These are phyloP conservation scores for Sporothrix variecibatus DNA, from an alignment of 2,329 filamentous ascomycete species.

Conservation along the genomic window DNA sequence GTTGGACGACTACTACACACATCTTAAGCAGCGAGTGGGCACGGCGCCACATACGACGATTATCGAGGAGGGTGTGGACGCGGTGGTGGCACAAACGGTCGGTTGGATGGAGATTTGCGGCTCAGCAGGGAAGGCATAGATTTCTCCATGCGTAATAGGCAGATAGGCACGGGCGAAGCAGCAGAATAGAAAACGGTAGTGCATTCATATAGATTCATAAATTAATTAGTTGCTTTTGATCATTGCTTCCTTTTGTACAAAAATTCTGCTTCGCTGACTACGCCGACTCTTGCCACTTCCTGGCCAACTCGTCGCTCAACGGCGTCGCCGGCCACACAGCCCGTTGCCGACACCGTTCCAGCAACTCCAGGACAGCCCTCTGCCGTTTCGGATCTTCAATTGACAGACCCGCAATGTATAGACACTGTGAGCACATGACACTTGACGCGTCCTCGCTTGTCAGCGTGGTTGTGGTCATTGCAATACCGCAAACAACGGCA, in stretches of 20 bases:
- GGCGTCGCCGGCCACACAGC: conserved; percentile 11
- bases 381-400: not conserved
- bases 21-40: not conserved
- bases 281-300: conserved; percentile 12
- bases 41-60: conserved; percentile 8
- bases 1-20: conserved; percentile 17
- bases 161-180: not conserved
- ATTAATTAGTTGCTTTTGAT: not conserved
- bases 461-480: conserved; percentile 30
- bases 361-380: not conserved
- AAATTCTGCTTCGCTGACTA: not conserved
- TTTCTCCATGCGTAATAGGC: not conserved
- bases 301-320: not conserved
- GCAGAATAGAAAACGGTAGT: not conserved
- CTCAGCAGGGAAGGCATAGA: conserved; percentile 3
- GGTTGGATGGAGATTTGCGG: conserved; percentile 13
- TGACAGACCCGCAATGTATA: not conserved
- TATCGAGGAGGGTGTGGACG: conserved; percentile 3
- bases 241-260: not conserved
- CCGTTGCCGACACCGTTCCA: conserved; percentile 7
- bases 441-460: conserved; percentile 33
- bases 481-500: conserved; percentile 34
- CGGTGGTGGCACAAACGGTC: not conserved
- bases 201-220: not conserved
- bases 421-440: conserved; percentile 31